A percentile compares a stretch with the other conserved stretches of the same genome.
Evolutionary conservation across 75 land plant genomes (phyloP).

Genomic region (Pinus tabuliformis): DNA sequence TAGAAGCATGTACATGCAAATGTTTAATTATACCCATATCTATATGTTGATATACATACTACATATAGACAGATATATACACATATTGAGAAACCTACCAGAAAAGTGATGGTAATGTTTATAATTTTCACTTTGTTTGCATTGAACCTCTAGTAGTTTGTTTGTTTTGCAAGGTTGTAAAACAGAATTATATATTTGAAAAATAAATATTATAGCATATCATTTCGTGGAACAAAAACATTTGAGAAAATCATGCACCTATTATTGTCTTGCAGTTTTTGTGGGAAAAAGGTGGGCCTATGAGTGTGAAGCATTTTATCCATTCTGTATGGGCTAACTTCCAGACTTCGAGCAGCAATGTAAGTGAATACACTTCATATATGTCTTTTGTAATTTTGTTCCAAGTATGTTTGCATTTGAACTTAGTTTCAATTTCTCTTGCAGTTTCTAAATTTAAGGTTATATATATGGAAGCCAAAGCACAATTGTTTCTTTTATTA

Average conservation of each 20-base stretch:
- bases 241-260: background rate
- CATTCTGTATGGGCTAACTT: conserved; percentile 99
- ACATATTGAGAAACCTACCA: background rate
- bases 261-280: conserved; percentile 47
- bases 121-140: background rate
- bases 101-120: background rate
- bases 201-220: background rate
- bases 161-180: background rate
- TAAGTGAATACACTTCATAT: conserved; percentile 19
- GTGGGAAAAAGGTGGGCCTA: conserved; percentile 81
- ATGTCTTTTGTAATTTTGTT: background rate
- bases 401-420: background rate
- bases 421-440: background rate
- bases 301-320: conserved; percentile 46
- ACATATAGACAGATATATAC: background rate
- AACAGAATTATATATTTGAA: background rate
- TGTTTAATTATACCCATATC: too few relatives aligned
- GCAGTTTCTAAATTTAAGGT: background rate
- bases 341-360: conserved; percentile 89
- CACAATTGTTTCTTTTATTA: background rate
- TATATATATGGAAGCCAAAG: background rate
- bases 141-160: background rate
- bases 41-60: background rate
- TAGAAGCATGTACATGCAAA: background rate
- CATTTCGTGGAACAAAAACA: background rate